Base-by-base conservation (phyloP, 257 asterid genomes). In the Dorcoceras hygrometricum region DNA sequence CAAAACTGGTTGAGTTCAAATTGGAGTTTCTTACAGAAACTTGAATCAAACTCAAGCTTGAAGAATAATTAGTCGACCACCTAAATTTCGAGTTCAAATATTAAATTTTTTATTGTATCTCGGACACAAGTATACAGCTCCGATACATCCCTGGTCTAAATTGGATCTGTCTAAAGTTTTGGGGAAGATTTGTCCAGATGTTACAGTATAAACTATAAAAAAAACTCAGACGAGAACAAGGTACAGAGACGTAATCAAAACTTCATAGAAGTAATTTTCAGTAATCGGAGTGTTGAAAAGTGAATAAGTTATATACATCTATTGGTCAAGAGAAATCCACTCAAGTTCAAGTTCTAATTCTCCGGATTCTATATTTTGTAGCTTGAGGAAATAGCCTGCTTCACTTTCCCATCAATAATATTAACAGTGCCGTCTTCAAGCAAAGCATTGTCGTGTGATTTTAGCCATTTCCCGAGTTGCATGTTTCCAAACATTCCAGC, bases 401-500 rank as follows among this genome's bases (percentile, higher is more conserved):
- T 87, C 77, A 94, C 86, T 79, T 82, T 94, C 53, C 99, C 98
- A 46, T 89, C 99, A 8, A 90, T 76, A 27, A 94, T 94, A 79
- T 90, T 87, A n/a, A 94, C 92, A 3, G 82, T 82, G 85, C 98
- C 90, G 78, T 94, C 98, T 75, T 89, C 85, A 26, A 80, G 23
- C 23, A 94, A 65, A 7, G 96, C 96, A 46, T 94, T 94, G 76
- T 90, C 98, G 22, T 74, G 46, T 14, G 99, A 85, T 78, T 84
- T 88, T 71, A 90, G 80, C 99, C 99, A 94, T 65, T 83, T 90
- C 6, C 99, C 99, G 4, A 94, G 89, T 85, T 94, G 98, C 99
- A 90, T 90, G 75, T 90, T 70, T 26, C 83, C 88, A 57, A 84
- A 85, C 95, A 86, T 81, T 55, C 76, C 89, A 26, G 89, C 83